Percentiles rank a stretch among this genome's conserved stretches.
These are phyloP conservation scores for Penicillium taxi DNA, from an alignment of 495 filamentous ascomycete species.

Conservation along the genomic window DNA sequence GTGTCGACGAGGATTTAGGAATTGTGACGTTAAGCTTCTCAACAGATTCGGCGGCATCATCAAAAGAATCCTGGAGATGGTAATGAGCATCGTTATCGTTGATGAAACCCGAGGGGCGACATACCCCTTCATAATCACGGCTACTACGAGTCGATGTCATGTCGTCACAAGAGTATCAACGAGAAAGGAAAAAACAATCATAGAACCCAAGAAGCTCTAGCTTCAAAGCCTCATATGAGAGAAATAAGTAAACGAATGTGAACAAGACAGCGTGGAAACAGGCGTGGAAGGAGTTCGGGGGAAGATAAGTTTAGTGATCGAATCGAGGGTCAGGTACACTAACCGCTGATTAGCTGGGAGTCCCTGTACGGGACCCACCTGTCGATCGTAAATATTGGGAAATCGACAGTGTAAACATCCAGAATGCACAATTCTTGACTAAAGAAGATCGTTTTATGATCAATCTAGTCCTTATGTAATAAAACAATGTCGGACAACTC, in stretches of 20 bases:
- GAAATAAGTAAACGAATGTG: slow-evolving; percentile 5
- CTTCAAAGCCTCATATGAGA: slow-evolving; percentile 8
- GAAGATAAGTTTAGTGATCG: slow-evolving; percentile 17
- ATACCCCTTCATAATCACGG: slow-evolving; percentile 45
- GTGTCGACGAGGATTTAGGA: slow-evolving; percentile 31
- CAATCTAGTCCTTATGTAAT: no score
- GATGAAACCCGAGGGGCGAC: slow-evolving; percentile 11
- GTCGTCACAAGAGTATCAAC: slow-evolving; percentile 16
- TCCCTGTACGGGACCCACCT: slow-evolving; percentile 9
- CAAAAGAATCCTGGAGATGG: slow-evolving; percentile 57
- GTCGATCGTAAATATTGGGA: slow-evolving; percentile 17
- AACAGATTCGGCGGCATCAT: slow-evolving; percentile 60
- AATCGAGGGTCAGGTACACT: slow-evolving; percentile 18
- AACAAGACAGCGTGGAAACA: slow-evolving; percentile 18
- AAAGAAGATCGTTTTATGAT: no score
- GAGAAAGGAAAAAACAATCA: slow-evolving; percentile 15
- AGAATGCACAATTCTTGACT: slow-evolving; percentile 8
- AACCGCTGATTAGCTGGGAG: slow-evolving; percentile 15
- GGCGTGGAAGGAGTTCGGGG: slow-evolving; percentile 18
- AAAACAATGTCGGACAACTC: no score
- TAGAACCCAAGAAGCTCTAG: slow-evolving; percentile 12
- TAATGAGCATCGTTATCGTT: slow-evolving; percentile 9
- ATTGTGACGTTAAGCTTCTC: slow-evolving; percentile 28
- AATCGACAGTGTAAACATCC: neutral
- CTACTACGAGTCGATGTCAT: slow-evolving; percentile 38